phyloP scores from a whole-genome alignment of 192 early-diverging fungal species.

The Kickxella alabastrina region DNA sequence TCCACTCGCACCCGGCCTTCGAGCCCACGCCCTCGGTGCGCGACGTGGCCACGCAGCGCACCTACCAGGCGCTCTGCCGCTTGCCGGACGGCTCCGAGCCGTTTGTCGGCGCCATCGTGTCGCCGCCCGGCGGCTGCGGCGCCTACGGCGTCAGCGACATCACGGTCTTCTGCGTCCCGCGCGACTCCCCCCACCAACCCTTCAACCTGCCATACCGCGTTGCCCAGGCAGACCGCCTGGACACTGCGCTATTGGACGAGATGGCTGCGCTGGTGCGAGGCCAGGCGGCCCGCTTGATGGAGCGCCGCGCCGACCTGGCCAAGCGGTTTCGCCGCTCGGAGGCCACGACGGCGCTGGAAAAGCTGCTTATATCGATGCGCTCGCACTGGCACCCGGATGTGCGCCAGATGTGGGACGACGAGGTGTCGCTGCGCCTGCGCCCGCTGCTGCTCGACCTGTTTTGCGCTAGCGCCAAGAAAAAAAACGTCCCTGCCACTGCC shows the following conservation, averaged over 20 bases:
- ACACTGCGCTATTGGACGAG: slow-evolving; percentile 51
- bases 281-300: slow-evolving; percentile 51
- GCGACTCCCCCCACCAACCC: slow-evolving; percentile 8
- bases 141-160: slow-evolving; percentile 51
- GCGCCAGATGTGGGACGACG: slow-evolving; percentile 36
- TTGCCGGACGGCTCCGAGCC: slow-evolving; percentile 68
- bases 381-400: slow-evolving; percentile 43
- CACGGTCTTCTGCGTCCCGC: slow-evolving; percentile 10
- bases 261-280: slow-evolving; percentile 57
- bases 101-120: slow-evolving; percentile 86
- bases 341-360: slow-evolving; percentile 58
- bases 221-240: slow-evolving; percentile 43
- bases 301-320: slow-evolving; percentile 57
- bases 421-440: slow-evolving; percentile 17
- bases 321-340: slow-evolving; percentile 52
- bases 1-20: slow-evolving; percentile 95
- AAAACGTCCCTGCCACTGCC: no score
- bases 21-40: slow-evolving; percentile 82
- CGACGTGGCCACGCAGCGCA: slow-evolving; percentile 86
- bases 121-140: slow-evolving; percentile 60
- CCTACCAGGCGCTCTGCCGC: slow-evolving; percentile 80
- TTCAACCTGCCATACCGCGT: slow-evolving; percentile 37
- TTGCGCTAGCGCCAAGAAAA: slow-evolving; percentile 19
- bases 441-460: slow-evolving; percentile 36
- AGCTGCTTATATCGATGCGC: slow-evolving; percentile 57